Base-by-base conservation (phyloP, 257 asterid species). In the Solanum corneliomulleri region DNA sequence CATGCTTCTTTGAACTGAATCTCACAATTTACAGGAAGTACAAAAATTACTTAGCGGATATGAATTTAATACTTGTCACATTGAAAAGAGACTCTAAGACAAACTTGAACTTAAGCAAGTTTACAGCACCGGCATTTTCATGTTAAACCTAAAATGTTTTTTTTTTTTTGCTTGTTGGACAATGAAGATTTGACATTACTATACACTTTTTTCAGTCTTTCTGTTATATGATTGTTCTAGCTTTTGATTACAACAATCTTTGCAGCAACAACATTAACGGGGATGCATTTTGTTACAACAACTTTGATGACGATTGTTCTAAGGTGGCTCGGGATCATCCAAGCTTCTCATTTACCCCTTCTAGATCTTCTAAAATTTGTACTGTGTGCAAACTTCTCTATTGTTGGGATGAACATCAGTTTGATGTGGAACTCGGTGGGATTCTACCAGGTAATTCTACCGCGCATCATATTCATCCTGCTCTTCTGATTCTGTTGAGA, bases 381-480 rank as follows among this genome's bases (percentile, higher is more conserved):
- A 82, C 45, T 97, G 88, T 97, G 95, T 88, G 99, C 99, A 64
- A 95, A 97, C 88, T 97, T 97, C 92, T 97, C 99, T 87, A 96
- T 95, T 62, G 99, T 95, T 87, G 99, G 99, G 91, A 97, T 97
- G 99, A 97, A 97, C 91, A 97, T 96, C 88, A 97, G 99, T 91
- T 90, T 97, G 76, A 97, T 97, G 99, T 97, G 99, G 99, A 97
- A 97, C 88, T 97, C 99, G 15, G 99, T 97, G 89, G 99, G 99
- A 92, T 96, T 95, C 90, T 96, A 97, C 93, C 99, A 97, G 99
- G 99, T 97, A 91, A 86, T 86, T 74, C 56, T 71, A 31, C 70
- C 70, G 86, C 85, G 37, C 74, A 83, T 44, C 58, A 66, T 66
- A 52, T 74, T 86, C 62, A 78, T 5, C 85, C 85, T 3, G 33